Conservation (phyloP, 1,139 yeast genomes). For the Lodderomyces jiufengensis region DNA sequence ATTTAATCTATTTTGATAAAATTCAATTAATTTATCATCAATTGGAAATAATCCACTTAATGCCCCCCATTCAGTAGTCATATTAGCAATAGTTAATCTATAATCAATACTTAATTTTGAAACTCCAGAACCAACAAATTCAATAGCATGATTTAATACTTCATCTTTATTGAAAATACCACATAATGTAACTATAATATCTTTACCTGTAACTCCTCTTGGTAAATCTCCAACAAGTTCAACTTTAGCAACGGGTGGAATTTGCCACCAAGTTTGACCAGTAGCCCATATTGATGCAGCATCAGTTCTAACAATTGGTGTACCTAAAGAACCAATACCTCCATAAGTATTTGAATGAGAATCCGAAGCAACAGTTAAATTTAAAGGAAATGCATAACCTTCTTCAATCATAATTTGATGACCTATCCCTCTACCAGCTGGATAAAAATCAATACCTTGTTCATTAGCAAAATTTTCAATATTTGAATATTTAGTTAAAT, state of each 20-base stretch:
- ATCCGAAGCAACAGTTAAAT: constrained; percentile 93
- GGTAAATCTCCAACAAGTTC: constrained; percentile 81
- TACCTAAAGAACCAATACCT: constrained; percentile 92
- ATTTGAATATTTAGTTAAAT: constrained; percentile 79
- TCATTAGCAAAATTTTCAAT: constrained; percentile 84
- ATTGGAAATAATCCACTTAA: constrained; percentile 94
- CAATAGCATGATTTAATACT: constrained; percentile 95
- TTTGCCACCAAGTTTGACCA: constrained; percentile 99
- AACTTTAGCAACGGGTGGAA: constrained; percentile 96
- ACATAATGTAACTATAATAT: constrained; percentile 92
- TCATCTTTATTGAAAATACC: constrained; percentile 95
- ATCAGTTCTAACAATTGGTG: constrained; percentile 97
- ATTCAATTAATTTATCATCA: constrained; percentile 69
- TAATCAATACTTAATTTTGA: constrained; percentile 76
- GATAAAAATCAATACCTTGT: constrained; percentile 96
- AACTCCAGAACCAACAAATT: constrained; percentile 87
- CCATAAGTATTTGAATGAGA: constrained; percentile 98
- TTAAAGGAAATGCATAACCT: constrained; percentile 95
- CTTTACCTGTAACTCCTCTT: constrained; percentile 90
- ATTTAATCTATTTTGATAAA: constrained; percentile 67
- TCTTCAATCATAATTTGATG: constrained; percentile 99
- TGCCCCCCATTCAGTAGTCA: constrained; percentile 99
- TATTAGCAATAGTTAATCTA: constrained; percentile 92
- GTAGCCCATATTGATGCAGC: constrained; percentile 99
- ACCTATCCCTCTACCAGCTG: constrained; percentile 98